Evolutionary conservation across 1,139 yeast genomes (phyloP), one percentile per base, ranked within the genome.

Genomic region (Scheffersomyces parashehatae): DNA sequence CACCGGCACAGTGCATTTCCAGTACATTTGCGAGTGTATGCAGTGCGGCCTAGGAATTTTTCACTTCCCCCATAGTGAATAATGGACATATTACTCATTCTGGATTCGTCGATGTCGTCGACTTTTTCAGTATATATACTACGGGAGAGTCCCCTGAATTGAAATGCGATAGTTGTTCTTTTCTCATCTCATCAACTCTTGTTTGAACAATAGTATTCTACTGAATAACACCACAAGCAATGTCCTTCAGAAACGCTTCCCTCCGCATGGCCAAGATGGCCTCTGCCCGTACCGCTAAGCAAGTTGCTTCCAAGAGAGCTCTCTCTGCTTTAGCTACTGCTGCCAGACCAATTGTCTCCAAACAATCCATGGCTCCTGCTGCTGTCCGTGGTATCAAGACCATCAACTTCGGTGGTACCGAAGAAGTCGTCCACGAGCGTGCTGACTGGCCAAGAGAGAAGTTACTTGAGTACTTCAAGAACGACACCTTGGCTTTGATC

Each of bases 381-480:
- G 75, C 75, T 56, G 69, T 75, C 58, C 88, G 97, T 77, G 98
- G 98, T 76, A 70, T 91, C 65, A 89, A 93, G 82, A 83, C 90
- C 77, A 95, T 93, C 77, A 89, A 89, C 84, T 93, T 93, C 66
- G 97, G 90, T 71, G 98, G 97, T 74, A 82, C 84, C 58, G 91
- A 87, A 66, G 98, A 91, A 79, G 75, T 85, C 60, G 99, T 93
- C 58, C 93, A 93, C 81, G 98, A 93, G 81, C 89, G 99, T 77
- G 85, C 89, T 60, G 99, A 93, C 87, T 93, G 99, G 99, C 99
- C 99, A 75, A 82, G 86, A 70, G 99, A 93, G 79, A 93, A 87
- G 80, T 81, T 93, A 65, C 81, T 85, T 57, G 95, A 90, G 65
- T 93, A 90, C 83, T 93, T 93, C 89, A 91, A 93, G 83, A 79